Evolutionary conservation across 2,329 filamentous ascomycete genomes (phyloP), one percentile per base, ranked within the genome.

Genomic region (Sporothrix mexicana): DNA sequence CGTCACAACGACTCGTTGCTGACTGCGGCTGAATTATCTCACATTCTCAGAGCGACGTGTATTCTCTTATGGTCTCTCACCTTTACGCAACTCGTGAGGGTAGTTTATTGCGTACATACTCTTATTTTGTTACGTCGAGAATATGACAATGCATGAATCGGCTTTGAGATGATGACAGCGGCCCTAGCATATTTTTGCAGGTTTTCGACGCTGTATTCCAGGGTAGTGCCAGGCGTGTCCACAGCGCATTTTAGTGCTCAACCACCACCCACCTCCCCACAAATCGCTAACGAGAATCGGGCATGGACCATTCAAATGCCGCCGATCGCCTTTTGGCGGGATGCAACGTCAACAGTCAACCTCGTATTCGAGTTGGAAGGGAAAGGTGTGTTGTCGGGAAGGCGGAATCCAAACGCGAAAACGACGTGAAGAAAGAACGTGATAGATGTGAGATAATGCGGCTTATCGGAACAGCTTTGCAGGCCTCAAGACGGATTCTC

Each of bases 241-340:
- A 64, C 59, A 64, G 36, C 15, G n/a, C 13, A 51, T 15, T 6
- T n/a, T 51, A 8, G 49, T 8, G 49, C 17, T n/a, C 15, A n/a
- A n/a, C 30, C 57, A 36, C 15, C 59, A n/a, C 59, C 23, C 59
- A 62, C 59, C 30, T 69, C 67, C 51, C 49, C 49, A 43, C 66
- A 55, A 69, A 43, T 51, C 10, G 30, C 45, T 53, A 69, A 10
- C 17, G 3, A 51, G 62, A 67, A 67, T 51, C 20, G 43, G 62
- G 43, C 41, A 30, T 67, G 62, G 62, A 47, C 17, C 25, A 30
- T 53, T 41, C 45, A 49, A 53, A 20, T 53, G 64, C 64, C 64
- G 64, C 47, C 64, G 64, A 51, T 68, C 64, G 25, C 17, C 64
- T 68, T 47, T 36, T 68, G 64, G 64, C 43, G 64, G 45, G 25